Base-by-base conservation (phyloP, 345 rosid species). In the Kernera saxatilis region DNA sequence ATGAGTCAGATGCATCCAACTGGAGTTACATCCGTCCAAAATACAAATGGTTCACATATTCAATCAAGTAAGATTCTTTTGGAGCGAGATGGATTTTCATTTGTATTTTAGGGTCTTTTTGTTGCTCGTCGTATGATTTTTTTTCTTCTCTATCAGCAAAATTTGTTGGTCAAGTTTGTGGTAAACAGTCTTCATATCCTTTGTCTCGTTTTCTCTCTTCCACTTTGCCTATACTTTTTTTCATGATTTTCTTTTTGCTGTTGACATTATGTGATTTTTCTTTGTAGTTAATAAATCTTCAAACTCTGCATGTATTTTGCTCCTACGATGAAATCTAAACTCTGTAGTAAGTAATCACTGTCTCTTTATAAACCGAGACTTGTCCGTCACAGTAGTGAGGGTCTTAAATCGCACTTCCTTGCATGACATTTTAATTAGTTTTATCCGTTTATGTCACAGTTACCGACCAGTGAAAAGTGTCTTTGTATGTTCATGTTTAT, bases 31-130 rank as follows among this genome's bases (percentile, higher is more conserved):
- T 17, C 94, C 29, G 60, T 90, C 46, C 80, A 89, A 61, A 75
- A 81, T 74, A 75, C 97, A 44, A 92, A 90, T 80, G 99, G 94
- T 66, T 85, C 88, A 78, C 91, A 82, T 80, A 74, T 92, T 57
- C 71, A 88, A 73, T 75, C 82, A 64, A 70, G 99, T 95, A 88
- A 86, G 91, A 58, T 64, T 71, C 17, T 2, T 61, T 67, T 51
- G 6, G 18, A 50, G 30, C 27, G 3, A 57, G 46, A 73, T 49
- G 12, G 18, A 29, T 25, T 44, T 50, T 51, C 14, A 5, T 57
- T 19, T 70, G 30, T 9, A 25, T 33, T 72, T 25, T n/a, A 32
- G 68, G 17, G 11, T 29, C 48, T 55, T 18, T 43, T 30, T n/a
- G 15, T 37, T 19, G 15, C 60, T 70, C 13, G 29, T 54, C 26